Conservation (phyloP, 1,139 yeast species). For the Pichia sp. region DNA sequence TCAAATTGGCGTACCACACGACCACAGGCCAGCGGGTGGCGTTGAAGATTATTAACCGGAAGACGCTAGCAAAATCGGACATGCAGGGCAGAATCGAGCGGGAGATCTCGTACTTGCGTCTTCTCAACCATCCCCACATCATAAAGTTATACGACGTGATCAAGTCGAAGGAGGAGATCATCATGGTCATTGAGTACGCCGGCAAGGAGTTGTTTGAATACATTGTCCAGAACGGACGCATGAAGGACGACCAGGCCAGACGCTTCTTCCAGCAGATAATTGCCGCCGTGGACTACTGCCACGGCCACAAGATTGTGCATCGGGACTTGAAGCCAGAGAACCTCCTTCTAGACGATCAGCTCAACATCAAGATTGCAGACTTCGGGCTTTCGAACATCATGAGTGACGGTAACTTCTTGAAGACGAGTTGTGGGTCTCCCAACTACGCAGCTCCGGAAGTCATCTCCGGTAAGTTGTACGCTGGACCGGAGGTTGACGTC, state of each 20-base stretch:
- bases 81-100: constrained; percentile 98
- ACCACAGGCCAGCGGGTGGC: constrained; percentile 96
- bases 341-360: constrained; percentile 79
- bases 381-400: constrained; percentile 92
- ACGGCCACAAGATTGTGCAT: constrained; percentile 95
- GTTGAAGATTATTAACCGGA: constrained; percentile 86
- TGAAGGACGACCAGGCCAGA: constrained; percentile 93
- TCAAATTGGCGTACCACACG: constrained; percentile 88
- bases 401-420: constrained; percentile 96
- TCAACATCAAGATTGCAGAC: constrained; percentile 97
- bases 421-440: constrained; percentile 96
- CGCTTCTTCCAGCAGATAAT: constrained; percentile 96
- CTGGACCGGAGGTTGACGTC: constrained; percentile 98
- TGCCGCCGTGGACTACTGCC: constrained; percentile 97
- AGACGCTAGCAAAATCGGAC: constrained; percentile 89
- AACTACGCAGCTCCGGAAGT: constrained; percentile 99
- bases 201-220: constrained; percentile 95
- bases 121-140: constrained; percentile 93
- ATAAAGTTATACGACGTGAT: constrained; percentile 95
- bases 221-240: constrained; percentile 90
- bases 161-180: constrained; percentile 91
- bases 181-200: constrained; percentile 97
- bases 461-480: constrained; percentile 90
- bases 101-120: constrained; percentile 83
- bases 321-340: constrained; percentile 95